Percentiles rank a stretch among this genome's conserved stretches.
These are phyloP conservation scores for Prunus mongolica DNA, from an alignment of 306 rosid species.

Conservation along the genomic window DNA sequence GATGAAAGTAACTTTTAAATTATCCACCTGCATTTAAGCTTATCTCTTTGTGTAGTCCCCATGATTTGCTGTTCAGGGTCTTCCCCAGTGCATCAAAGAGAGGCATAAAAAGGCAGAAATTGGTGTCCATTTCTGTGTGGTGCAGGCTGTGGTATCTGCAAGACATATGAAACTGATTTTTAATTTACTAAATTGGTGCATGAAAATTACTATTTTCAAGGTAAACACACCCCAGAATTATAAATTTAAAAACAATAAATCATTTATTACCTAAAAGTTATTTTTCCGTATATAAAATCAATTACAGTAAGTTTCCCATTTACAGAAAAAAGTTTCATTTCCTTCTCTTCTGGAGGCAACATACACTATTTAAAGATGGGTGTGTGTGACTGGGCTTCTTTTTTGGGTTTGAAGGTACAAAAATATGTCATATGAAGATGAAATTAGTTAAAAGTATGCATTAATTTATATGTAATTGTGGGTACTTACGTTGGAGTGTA, in stretches of 20 bases:
- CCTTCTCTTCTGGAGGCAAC: not conserved
- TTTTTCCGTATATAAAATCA: not conserved
- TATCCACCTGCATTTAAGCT: conserved; percentile 56
- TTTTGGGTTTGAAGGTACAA: not conserved
- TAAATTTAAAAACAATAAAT: not conserved
- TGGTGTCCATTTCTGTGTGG: conserved; percentile 64
- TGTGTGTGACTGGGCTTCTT: not conserved
- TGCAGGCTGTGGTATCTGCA: conserved; percentile 87
- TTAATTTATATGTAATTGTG: not conserved
- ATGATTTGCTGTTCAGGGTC: conserved; percentile 60
- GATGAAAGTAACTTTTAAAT: not conserved
- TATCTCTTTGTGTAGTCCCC: conserved; percentile 61
- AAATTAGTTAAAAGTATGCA: not conserved
- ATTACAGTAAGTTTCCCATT: not conserved
- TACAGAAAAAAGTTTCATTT: not conserved
- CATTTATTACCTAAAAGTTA: not conserved
- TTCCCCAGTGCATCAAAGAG: conserved; percentile 76
- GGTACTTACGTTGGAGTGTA: conserved; percentile 86
- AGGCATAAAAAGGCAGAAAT: conserved; percentile 99
- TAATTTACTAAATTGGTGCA: not conserved
- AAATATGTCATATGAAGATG: not conserved
- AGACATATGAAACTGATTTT: not conserved
- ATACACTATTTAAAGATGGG: not conserved
- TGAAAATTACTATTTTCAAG: not conserved
- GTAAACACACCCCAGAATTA: too few relatives aligned